Evolutionary conservation across 2,329 filamentous ascomycete species (phyloP), one percentile per base, ranked within the genome.

Genomic region (Penicillium sclerotigenum): DNA sequence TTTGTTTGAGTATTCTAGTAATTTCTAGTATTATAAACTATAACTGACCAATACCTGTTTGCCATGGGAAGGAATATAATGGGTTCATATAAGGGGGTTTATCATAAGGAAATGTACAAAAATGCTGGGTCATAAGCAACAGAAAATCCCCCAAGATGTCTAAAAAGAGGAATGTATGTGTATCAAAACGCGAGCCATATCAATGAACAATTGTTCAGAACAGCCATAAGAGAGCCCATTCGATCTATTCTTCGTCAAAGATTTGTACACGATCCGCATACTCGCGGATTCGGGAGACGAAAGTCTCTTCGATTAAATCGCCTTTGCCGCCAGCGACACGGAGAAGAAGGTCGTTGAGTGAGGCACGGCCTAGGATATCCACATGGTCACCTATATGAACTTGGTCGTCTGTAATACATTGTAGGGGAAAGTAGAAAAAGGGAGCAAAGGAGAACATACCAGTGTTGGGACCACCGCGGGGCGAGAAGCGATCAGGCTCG

Each of bases 401-500:
- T 47, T 47, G 55, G 50, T 42, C 47, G 16, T 20, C 16, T 26
- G 37, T 28, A n/a, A 48, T 37, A 11, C 14, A 20, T 4, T 4
- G 22, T 13, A 22, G 16, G 10, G 22, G 34, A 29, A n/a, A n/a
- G 20, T 14, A 33, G 7, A 9, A 2, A 2, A 45, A 20, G 14
- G 20, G 11, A 38, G 85, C 4, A 24, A 16, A 28, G n/a, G 28
- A 28, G 14, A 28, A 70, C 71, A 57, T 73, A 82, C 80, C 83
- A 34, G 84, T 87, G 62, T 87, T 87, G 0, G 84, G 84, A 0
- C 83, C 85, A 40, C 85, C 85, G 5, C 94, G 80, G 0, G 94
- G 91, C 65, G 87, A 93, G 73, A 97, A 99, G 18, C 90, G 79
- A 65, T 97, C 93, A 1, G 94, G 94, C 68, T 97, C 92, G 70